Conservation (phyloP, 106 monocot species). For the Agapanthus africanus region DNA sequence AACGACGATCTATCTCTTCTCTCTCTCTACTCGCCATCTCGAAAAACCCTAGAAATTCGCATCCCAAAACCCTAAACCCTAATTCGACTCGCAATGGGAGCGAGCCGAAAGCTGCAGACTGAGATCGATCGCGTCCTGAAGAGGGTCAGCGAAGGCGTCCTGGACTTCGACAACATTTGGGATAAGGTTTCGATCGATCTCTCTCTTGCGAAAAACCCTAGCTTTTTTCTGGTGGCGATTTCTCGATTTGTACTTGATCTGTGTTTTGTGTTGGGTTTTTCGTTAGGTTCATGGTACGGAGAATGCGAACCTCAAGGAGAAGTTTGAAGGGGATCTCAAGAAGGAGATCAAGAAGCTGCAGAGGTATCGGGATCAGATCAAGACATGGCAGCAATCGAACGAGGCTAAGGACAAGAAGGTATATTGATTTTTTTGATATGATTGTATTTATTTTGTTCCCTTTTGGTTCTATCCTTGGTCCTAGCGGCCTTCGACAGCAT, state of each 20-base stretch:
- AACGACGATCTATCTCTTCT: background rate
- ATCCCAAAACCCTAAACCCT: background rate
- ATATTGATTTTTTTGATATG: too few relatives aligned
- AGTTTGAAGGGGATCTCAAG: slow-evolving; percentile 15
- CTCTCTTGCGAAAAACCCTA: too few relatives aligned
- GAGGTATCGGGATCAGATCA: slow-evolving; percentile 16
- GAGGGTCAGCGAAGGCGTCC: slow-evolving; percentile 60
- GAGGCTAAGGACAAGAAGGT: slow-evolving; percentile 17
- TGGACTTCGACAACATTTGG: slow-evolving; percentile 33
- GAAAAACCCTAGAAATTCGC: background rate
- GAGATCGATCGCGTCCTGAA: slow-evolving; percentile 70
- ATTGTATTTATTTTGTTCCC: too few relatives aligned
- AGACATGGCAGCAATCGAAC: slow-evolving; percentile 13
- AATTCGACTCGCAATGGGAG: slow-evolving; percentile 33
- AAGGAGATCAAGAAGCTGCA: slow-evolving; percentile 20
- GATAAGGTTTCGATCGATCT: slow-evolving; percentile 46
- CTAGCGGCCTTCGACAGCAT: too few relatives aligned
- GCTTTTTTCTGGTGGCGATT: too few relatives aligned
- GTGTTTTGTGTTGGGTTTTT: background rate
- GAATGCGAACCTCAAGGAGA: slow-evolving; percentile 13
- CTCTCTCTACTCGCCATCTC: background rate
- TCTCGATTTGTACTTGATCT: too few relatives aligned
- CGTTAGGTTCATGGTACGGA: slow-evolving; percentile 9
- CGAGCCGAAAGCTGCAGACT: slow-evolving; percentile 54
- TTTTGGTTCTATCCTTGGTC: too few relatives aligned